These are phyloP conservation scores for Sporormia fimetaria DNA, from an alignment of 495 filamentous ascomycete species.

Conservation along the genomic window DNA sequence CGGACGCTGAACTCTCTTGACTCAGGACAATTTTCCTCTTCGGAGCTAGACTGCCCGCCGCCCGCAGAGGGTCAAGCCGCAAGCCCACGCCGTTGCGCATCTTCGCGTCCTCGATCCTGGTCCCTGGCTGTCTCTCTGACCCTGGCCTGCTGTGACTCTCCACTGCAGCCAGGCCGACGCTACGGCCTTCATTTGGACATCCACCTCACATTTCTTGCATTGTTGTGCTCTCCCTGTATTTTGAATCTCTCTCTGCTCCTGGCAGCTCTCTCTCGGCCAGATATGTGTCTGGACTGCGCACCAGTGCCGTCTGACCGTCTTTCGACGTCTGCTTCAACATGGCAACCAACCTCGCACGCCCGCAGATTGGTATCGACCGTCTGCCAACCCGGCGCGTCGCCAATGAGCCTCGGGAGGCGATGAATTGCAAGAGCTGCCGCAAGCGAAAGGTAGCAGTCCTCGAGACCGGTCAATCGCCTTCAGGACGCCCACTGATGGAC, in stretches of 20 bases:
- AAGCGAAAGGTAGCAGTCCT: slow-evolving; percentile 60
- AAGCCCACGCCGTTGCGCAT: slow-evolving; percentile 15
- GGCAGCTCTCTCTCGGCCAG: slow-evolving; percentile 6
- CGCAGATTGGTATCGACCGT: slow-evolving; percentile 76
- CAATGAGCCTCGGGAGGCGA: slow-evolving; percentile 71
- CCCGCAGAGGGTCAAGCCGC: background rate
- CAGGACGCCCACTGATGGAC: slow-evolving; percentile 8
- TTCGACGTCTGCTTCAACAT: slow-evolving; percentile 16
- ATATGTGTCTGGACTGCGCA: slow-evolving; percentile 15
- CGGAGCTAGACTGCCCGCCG: slow-evolving; percentile 9
- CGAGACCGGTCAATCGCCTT: background rate
- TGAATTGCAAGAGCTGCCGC: slow-evolving; percentile 90
- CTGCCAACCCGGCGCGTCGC: slow-evolving; percentile 60
- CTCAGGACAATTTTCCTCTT: too few relatives aligned
- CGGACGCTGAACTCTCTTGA: too few relatives aligned
- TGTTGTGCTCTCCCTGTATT: slow-evolving; percentile 7
- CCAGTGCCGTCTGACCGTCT: slow-evolving; percentile 4
- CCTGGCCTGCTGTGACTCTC: slow-evolving; percentile 1
- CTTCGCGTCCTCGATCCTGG: too few relatives aligned
- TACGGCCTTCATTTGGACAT: slow-evolving; percentile 25
- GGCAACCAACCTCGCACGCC: slow-evolving; percentile 47
- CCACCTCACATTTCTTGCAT: slow-evolving; percentile 18
- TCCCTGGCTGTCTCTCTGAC: background rate
- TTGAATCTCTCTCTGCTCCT: background rate
- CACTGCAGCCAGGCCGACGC: slow-evolving; percentile 19